phyloP scores from a whole-genome alignment of 2,329 filamentous ascomycete genomes.

The Neonectria hederae region DNA sequence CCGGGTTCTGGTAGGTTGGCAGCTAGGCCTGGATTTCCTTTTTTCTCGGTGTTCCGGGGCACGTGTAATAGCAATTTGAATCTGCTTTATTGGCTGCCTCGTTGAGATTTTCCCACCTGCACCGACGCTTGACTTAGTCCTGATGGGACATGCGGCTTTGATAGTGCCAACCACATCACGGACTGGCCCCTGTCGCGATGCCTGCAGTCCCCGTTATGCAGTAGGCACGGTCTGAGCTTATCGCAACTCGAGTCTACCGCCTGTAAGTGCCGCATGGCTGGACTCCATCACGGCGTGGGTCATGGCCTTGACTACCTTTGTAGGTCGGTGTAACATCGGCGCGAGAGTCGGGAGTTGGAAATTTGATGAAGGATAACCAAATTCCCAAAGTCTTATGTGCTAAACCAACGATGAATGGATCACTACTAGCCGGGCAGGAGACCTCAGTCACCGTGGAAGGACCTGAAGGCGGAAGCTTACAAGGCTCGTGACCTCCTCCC shows the following conservation, averaged over 20 bases:
- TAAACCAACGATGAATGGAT: background rate
- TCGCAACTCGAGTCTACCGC: slow-evolving; percentile 9
- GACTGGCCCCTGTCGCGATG: background rate
- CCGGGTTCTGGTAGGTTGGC: background rate
- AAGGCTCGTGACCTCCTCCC: background rate
- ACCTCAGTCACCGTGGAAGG: background rate
- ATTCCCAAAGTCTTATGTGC: background rate
- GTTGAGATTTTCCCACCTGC: background rate
- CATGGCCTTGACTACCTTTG: background rate
- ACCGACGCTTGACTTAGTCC: background rate
- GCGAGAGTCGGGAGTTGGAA: background rate
- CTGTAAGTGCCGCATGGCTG: slow-evolving; percentile 13
- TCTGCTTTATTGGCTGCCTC: slow-evolving; percentile 1
- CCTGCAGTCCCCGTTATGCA: background rate
- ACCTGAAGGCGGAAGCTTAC: background rate
- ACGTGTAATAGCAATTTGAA: slow-evolving; percentile 2
- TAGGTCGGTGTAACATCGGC: background rate
- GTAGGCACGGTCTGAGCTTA: background rate
- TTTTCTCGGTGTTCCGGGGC: background rate
- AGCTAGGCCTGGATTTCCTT: background rate
- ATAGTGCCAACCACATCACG: background rate
- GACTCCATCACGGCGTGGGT: background rate
- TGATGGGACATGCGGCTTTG: background rate
- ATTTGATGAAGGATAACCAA: background rate
- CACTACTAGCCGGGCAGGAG: background rate